Base-by-base conservation (phyloP, 352 stramenopile genomes). In the Globisporangium abappressorium region DNA sequence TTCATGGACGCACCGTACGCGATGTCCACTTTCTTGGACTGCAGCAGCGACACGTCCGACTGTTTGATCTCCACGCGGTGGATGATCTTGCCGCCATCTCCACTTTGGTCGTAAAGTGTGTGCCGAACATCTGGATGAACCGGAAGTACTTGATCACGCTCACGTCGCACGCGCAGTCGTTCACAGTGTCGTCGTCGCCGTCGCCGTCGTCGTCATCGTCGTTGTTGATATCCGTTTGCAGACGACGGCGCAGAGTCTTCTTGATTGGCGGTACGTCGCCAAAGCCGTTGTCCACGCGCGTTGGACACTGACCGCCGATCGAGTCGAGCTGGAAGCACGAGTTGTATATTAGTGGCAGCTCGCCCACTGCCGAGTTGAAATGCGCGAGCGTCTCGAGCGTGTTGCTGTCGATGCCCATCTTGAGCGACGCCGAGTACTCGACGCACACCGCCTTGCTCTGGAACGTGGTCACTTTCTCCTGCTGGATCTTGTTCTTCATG, bases 231-330 rank as follows among this genome's bases (percentile, higher is more conserved):
- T 38, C 26, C 15, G 74, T 36, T 87, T 77, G 78, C 57, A 83
- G 41, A 79, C 85, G 73, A 77, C 77, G 59, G 38, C 61, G 85
- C 14, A 62, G 72, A 3, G n/a, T 82, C 1, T 46, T 82, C 57
- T 62, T 62, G 28, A 51, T 33, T 2, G 57, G 57, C 4, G 74
- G 66, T 12, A 65, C 59, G 4, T 70, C 69, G 0, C 80, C 80
- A 6, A 41, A 85, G 2, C 57, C 73, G 18, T 54, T 67, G 14
- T 62, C 43, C 3, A 63, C 62, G 6, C 62, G 64, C 2, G 68
- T 64, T 11, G 59, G 59, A 38, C 59, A 65, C 59, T 30, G 59
- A 9, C 59, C 59, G 28, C 59, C 59, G 5, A 41, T 57, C 47
- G 62, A 66, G 15, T 62, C 47, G n/a, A 72, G 57, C 33, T 69